These are phyloP conservation scores for Penicillium frequentans DNA, from an alignment of 2,329 filamentous ascomycete genomes.

Conservation along the genomic window DNA sequence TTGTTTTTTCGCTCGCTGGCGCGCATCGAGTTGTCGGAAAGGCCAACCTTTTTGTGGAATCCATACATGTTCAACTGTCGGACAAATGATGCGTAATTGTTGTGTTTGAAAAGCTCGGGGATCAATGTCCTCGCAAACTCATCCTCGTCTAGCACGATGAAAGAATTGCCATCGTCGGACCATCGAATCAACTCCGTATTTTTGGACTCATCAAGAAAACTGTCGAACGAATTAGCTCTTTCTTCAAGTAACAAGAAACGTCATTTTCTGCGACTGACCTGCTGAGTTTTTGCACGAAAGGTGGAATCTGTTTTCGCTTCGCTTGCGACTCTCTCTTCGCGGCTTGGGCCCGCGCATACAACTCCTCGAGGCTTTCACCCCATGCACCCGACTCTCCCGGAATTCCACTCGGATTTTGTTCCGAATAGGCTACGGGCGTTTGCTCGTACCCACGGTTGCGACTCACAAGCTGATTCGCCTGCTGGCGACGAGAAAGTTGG, in stretches of 20 bases:
- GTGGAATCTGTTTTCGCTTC: conserved; percentile 93
- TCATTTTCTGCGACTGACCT: conserved; percentile 59
- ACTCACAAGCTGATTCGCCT: conserved; percentile 40
- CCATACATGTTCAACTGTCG: conserved; percentile 69
- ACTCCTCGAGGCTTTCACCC: conserved; percentile 68
- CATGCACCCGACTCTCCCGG: conserved; percentile 41
- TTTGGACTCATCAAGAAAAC: conserved; percentile 89
- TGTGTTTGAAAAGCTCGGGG: conserved; percentile 75
- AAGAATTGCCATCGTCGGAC: conserved; percentile 95
- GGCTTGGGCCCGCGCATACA: conserved; percentile 75
- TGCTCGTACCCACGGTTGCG: conserved; percentile 41
- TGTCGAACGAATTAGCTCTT: conserved; percentile 39
- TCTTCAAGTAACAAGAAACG: conserved; percentile 22
- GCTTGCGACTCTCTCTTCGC: conserved; percentile 85
- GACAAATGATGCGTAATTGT: conserved; percentile 76
- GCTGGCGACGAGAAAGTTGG: conserved; percentile 44
- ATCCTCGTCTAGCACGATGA: conserved; percentile 95
- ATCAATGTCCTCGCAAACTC: conserved; percentile 75
- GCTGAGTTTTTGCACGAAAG: conserved; percentile 96
- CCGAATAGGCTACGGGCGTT: conserved; percentile 29
- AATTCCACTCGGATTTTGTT: conserved; percentile 22
- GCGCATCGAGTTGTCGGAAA: conserved; percentile 97
- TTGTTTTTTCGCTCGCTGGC: conserved; percentile 97
- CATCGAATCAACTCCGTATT: conserved; percentile 95
- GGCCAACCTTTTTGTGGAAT: conserved; percentile 71